phyloP scores from a whole-genome alignment of 2,329 filamentous ascomycete species.

The Colletotrichum australisinense region DNA sequence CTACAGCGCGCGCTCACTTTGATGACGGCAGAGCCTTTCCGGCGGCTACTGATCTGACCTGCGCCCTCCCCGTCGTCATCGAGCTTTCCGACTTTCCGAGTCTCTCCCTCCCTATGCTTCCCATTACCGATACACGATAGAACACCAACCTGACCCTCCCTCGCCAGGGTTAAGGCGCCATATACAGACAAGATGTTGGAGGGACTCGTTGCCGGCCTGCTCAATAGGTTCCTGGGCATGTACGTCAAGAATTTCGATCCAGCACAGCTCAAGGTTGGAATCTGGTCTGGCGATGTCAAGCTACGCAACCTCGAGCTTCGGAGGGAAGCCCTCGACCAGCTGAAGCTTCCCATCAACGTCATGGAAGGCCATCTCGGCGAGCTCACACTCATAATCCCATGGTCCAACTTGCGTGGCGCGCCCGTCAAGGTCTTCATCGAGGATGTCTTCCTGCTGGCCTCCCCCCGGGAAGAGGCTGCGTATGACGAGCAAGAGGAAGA shows the following conservation, averaged over 20 bases:
- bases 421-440: conserved; percentile 96
- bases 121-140: conserved; percentile 10
- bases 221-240: conserved; percentile 99
- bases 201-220: conserved; percentile 93
- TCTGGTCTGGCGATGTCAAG: conserved; percentile 99
- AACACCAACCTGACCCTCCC: conserved; percentile 25
- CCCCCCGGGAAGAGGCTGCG: conserved; percentile 93
- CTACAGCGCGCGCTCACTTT: conserved; percentile 4
- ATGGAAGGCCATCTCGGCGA: conserved; percentile 93
- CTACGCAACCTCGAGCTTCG: conserved; percentile 92
- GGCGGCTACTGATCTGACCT: not conserved
- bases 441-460: conserved; percentile 95
- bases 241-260: conserved; percentile 99
- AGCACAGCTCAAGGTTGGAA: conserved; percentile 96
- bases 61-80: not conserved
- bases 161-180: conserved; percentile 78
- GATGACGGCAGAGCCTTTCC: conserved; percentile 9
- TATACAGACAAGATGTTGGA: conserved; percentile 83
- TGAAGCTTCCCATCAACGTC: conserved; percentile 96
- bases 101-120: conserved; percentile 23
- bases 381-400: conserved; percentile 93
- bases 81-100: conserved; percentile 1
- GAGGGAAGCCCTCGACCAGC: conserved; percentile 94
- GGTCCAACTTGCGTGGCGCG: conserved; percentile 95
- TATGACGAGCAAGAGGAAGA: conserved; percentile 96